Evolutionary conservation across 257 asterid genomes (phyloP).

Genomic region (Nicotiana noctiflora): DNA sequence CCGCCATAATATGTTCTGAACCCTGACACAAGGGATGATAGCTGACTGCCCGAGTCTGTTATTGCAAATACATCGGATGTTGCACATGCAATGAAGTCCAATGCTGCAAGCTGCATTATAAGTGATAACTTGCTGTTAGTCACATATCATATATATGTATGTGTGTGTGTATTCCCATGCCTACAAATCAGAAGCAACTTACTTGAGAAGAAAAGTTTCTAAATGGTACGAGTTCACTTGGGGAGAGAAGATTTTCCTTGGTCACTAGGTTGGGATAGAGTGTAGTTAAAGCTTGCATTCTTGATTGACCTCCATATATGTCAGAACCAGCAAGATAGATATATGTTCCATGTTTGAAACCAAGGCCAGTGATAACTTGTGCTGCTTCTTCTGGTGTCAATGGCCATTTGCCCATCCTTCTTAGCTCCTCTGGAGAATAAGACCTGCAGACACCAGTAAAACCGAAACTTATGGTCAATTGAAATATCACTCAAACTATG

Average conservation of each 20-base stretch:
- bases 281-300: conserved; percentile 54
- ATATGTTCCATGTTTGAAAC: conserved; percentile 50
- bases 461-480: background rate
- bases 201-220: conserved; percentile 89
- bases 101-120: conserved; percentile 79
- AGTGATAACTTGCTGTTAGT: background rate
- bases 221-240: conserved; percentile 63
- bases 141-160: background rate
- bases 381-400: conserved; percentile 96
- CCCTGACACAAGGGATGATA: conserved; percentile 85
- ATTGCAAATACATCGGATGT: conserved; percentile 84
- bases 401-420: conserved; percentile 74
- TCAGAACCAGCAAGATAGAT: conserved; percentile 87
- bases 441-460: conserved; percentile 26
- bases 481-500: background rate
- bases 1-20: conserved; percentile 72
- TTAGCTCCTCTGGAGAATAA: conserved; percentile 42
- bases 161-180: background rate
- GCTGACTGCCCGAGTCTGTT: conserved; percentile 93
- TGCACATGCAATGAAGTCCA: conserved; percentile 80
- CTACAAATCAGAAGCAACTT: background rate
- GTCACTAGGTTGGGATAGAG: conserved; percentile 73
- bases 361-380: conserved; percentile 73
- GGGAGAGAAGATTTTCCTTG: too few relatives aligned
- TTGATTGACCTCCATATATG: conserved; percentile 67